Conservation (phyloP, 2,329 filamentous ascomycete species). For the Alternaria arbusti region DNA sequence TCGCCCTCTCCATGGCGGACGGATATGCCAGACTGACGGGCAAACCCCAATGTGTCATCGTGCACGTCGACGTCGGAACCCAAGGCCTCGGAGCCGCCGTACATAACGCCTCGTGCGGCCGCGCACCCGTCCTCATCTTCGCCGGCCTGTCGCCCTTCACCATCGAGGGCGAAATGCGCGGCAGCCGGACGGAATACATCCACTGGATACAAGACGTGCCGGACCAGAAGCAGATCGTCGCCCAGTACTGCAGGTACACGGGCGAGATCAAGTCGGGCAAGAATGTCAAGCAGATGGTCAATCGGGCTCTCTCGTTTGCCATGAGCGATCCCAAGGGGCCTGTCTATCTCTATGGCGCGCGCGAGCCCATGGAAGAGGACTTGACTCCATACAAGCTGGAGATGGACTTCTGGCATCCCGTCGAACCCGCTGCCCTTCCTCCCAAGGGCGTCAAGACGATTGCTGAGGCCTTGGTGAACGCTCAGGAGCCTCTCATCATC, state of each 20-base stretch:
- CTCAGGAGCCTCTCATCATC: conserved; percentile 71
- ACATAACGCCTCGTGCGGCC: conserved; percentile 78
- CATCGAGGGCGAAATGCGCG: conserved; percentile 76
- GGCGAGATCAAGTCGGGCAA: conserved; percentile 83
- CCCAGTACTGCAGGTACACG: conserved; percentile 84
- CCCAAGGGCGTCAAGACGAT: conserved; percentile 63
- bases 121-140: conserved; percentile 78
- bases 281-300: conserved; percentile 90
- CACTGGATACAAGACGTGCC: conserved; percentile 88
- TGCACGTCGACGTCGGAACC: conserved; percentile 83
- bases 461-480: conserved; percentile 66
- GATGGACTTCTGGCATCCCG: conserved; percentile 72
- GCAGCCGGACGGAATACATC: conserved; percentile 77
- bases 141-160: conserved; percentile 80
- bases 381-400: conserved; percentile 66
- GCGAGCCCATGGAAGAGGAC: conserved; percentile 85
- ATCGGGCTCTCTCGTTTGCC: conserved; percentile 82
- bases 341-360: conserved; percentile 77
- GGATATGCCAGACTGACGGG: conserved; percentile 74
- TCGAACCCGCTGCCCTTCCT: conserved; percentile 70
- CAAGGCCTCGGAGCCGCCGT: conserved; percentile 79
- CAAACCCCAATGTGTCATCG: conserved; percentile 77
- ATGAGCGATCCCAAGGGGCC: conserved; percentile 78
- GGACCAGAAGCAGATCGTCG: conserved; percentile 79
- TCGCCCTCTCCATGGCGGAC: conserved; percentile 83